Evolutionary conservation across 768 basidiomycete genomes (phyloP).

Genomic region (Boletus patriciae): DNA sequence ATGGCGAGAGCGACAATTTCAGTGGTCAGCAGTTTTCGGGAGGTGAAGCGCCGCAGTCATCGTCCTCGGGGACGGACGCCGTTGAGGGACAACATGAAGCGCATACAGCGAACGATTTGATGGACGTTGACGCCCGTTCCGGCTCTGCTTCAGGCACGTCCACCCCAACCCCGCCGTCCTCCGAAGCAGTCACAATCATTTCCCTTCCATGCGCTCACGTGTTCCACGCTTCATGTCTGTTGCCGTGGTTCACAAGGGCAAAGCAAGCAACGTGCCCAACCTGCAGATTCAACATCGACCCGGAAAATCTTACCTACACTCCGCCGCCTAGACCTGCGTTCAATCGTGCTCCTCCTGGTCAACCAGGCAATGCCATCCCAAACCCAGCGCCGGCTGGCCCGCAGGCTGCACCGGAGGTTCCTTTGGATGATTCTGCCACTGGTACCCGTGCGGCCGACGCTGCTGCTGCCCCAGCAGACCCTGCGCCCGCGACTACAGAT

Average conservation of each 20-base stretch:
- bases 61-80: not conserved
- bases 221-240: slow-evolving; percentile 74
- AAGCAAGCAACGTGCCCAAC: slow-evolving; percentile 81
- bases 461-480: slow-evolving; percentile 1
- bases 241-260: slow-evolving; percentile 82
- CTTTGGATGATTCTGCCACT: slow-evolving; percentile 3
- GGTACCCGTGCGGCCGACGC: not conserved
- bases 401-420: slow-evolving; percentile 4
- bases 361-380: slow-evolving; percentile 11
- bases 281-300: slow-evolving; percentile 81
- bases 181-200: slow-evolving; percentile 49
- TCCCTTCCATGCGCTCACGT: slow-evolving; percentile 78
- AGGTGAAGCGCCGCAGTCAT: slow-evolving; percentile 2
- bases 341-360: slow-evolving; percentile 13
- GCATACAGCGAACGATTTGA: slow-evolving; percentile 8
- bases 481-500: not conserved
- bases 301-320: slow-evolving; percentile 63
- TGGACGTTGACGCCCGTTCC: slow-evolving; percentile 22
- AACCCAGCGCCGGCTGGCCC: slow-evolving; percentile 13
- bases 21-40: slow-evolving; percentile 13
- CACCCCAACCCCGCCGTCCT: slow-evolving; percentile 1
- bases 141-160: slow-evolving; percentile 11
- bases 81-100: slow-evolving; percentile 5
- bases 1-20: slow-evolving; percentile 41
- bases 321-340: slow-evolving; percentile 21